Evolutionary conservation across 257 asterid genomes (phyloP).

Genomic region (Solanum raphanifolium): DNA sequence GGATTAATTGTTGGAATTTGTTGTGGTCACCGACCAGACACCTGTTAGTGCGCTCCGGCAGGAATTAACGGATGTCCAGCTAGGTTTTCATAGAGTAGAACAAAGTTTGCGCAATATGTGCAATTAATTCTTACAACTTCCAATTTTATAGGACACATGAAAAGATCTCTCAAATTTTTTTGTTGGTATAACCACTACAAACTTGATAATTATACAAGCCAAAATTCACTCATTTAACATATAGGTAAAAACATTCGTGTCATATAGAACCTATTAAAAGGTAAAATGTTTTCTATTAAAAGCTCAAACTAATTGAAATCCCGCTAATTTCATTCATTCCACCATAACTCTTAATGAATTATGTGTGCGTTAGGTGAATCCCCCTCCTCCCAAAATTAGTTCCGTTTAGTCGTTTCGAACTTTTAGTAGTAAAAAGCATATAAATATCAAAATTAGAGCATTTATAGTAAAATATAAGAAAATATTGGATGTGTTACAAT

Average conservation of each 20-base stretch:
- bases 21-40: neutral
- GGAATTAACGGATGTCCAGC: neutral
- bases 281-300: neutral
- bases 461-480: neutral
- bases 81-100: neutral
- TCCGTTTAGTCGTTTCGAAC: neutral
- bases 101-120: neutral
- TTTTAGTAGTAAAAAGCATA: neutral
- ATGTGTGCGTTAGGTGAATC: neutral
- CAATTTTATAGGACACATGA: neutral
- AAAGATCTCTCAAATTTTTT: neutral
- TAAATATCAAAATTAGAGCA: neutral
- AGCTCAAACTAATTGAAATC: neutral
- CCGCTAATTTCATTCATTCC: neutral
- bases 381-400: neutral
- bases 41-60: neutral
- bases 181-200: neutral
- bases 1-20: neutral
- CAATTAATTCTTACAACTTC: neutral
- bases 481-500: neutral
- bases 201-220: neutral
- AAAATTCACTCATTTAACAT: neutral
- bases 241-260: neutral
- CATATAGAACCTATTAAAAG: neutral
- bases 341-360: rapidly evolving